Conservation (phyloP, 331 rosid genomes). For the Quercus phellos region DNA sequence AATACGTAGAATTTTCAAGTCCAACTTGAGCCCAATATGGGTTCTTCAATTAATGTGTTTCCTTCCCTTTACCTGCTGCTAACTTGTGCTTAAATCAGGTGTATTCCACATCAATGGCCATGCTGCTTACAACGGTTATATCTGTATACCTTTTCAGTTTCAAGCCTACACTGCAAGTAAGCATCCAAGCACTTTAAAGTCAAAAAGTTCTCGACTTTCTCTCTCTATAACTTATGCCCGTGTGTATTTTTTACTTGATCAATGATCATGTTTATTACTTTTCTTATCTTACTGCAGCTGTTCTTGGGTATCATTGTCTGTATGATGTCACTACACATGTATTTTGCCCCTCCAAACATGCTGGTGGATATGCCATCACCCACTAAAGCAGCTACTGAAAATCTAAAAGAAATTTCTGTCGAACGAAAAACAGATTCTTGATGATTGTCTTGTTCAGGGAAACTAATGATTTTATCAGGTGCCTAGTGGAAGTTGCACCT, state of each 20-base stretch:
- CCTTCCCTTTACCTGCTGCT: background rate
- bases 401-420: slow-evolving; percentile 56
- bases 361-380: slow-evolving; percentile 64
- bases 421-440: slow-evolving; percentile 61
- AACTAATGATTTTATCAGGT: background rate
- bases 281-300: slow-evolving; percentile 50
- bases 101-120: slow-evolving; percentile 62
- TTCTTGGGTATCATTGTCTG: slow-evolving; percentile 86
- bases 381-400: slow-evolving; percentile 63
- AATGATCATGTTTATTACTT: slow-evolving; percentile 11
- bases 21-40: background rate
- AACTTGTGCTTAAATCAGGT: slow-evolving; percentile 36
- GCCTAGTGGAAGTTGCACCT: background rate
- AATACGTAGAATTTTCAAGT: background rate
- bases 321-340: slow-evolving; percentile 97
- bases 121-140: slow-evolving; percentile 61
- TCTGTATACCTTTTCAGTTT: slow-evolving; percentile 78
- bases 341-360: slow-evolving; percentile 79
- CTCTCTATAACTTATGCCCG: background rate
- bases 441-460: slow-evolving; percentile 1
- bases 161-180: slow-evolving; percentile 90
- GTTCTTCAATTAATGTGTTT: background rate
- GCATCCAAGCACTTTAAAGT: background rate
- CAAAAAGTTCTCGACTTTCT: background rate
- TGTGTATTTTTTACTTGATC: background rate